Evolutionary conservation across 2,329 filamentous ascomycete species (phyloP).

Genomic region (Ophiocordyceps camponoti-saundersi): DNA sequence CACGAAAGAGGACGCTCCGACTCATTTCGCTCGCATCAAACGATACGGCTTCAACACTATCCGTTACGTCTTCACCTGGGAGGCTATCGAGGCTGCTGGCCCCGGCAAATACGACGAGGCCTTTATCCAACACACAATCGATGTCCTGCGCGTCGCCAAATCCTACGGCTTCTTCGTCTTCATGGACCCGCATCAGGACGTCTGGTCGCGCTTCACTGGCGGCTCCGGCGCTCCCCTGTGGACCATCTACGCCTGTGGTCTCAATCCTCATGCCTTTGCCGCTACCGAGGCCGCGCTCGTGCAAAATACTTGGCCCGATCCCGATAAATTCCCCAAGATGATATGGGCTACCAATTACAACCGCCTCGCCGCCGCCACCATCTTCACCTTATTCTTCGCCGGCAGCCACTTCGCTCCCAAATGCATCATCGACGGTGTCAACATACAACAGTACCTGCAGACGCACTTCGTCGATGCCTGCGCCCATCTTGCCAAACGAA

Average conservation of each 20-base stretch:
- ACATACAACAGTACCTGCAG: constrained; percentile 92
- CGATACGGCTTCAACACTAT: constrained; percentile 93
- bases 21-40: constrained; percentile 72
- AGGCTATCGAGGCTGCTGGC: constrained; percentile 87
- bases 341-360: constrained; percentile 98
- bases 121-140: constrained; percentile 83
- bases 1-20: constrained; percentile 60
- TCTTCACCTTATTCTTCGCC: constrained; percentile 89
- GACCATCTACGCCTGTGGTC: constrained; percentile 87
- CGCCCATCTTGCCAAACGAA: constrained; percentile 63
- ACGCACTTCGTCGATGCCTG: constrained; percentile 70
- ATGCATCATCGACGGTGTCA: constrained; percentile 83
- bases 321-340: constrained; percentile 88
- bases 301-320: constrained; percentile 81
- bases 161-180: constrained; percentile 90
- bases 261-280: constrained; percentile 74
- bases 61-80: constrained; percentile 95
- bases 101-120: constrained; percentile 87
- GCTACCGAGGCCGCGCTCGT: constrained; percentile 84
- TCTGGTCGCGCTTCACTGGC: constrained; percentile 90
- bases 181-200: constrained; percentile 98
- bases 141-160: constrained; percentile 67
- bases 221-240: constrained; percentile 94
- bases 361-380: constrained; percentile 68
- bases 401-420: constrained; percentile 88